Percentiles rank a stretch among this genome's conserved stretches.
Evolutionary conservation across 1,284 basidiomycete genomes (phyloP).

Genomic region (Trichosporon sp.): DNA sequence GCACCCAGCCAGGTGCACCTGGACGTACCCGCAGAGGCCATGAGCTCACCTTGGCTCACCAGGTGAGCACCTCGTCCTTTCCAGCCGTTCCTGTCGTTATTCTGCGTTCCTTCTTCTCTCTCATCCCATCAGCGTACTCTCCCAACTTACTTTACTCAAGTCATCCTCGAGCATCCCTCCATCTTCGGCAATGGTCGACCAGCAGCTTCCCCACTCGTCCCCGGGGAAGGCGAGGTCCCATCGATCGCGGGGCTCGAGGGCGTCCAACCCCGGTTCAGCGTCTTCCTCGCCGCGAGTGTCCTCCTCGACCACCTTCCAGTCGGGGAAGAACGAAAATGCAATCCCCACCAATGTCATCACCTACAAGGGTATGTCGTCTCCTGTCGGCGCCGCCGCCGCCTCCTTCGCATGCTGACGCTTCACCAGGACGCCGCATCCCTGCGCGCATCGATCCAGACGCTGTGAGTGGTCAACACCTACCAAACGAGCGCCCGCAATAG

Average conservation of each 20-base stretch:
- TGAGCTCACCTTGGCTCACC: neutral
- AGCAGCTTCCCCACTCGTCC: neutral
- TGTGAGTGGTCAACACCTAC: conserved; percentile 21
- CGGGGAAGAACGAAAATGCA: conserved; percentile 29
- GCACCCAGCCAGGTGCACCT: neutral
- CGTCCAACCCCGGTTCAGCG: neutral
- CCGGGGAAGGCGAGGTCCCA: neutral
- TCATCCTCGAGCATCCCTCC: neutral
- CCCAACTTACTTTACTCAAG: neutral
- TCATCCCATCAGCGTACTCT: neutral
- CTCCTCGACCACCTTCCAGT: conserved; percentile 16
- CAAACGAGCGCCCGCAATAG: conserved; percentile 17
- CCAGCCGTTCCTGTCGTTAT: neutral
- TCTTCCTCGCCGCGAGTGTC: conserved; percentile 6
- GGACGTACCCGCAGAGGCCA: no score
- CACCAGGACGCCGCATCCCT: conserved; percentile 36
- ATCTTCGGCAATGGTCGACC: neutral
- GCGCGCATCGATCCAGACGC: conserved; percentile 45
- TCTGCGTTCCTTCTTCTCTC: neutral
- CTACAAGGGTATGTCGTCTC: conserved; percentile 32
- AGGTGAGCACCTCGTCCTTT: neutral
- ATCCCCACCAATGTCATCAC: conserved; percentile 43
- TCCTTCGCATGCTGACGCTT: neutral
- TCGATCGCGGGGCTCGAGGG: neutral
- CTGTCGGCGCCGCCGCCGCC: neutral